Evolutionary conservation across 495 filamentous ascomycete species (phyloP).

Genomic region (Podospora australis): DNA sequence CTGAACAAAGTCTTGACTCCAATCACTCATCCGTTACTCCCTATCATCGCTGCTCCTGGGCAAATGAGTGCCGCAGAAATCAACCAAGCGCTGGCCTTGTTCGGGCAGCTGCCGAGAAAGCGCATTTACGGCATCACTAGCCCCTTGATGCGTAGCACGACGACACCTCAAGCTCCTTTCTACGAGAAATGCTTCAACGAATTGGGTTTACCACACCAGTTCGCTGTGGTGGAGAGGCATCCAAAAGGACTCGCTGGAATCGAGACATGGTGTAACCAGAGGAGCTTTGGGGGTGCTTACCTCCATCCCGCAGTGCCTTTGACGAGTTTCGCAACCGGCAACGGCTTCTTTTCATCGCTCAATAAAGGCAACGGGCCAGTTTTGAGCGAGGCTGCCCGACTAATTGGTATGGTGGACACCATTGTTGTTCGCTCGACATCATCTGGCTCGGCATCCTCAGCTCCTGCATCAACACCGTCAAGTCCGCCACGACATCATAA

Average conservation of each 20-base stretch:
- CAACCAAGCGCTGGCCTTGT: constrained; percentile 67
- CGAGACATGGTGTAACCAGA: constrained; percentile 60
- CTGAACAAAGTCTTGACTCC: constrained; percentile 80
- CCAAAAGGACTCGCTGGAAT: constrained; percentile 50
- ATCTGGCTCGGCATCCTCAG: constrained; percentile 28
- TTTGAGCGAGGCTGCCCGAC: constrained; percentile 63
- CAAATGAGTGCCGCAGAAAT: constrained; percentile 80
- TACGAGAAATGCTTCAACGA: constrained; percentile 88
- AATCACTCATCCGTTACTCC: constrained; percentile 76
- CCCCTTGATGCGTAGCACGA: constrained; percentile 50
- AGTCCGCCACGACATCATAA: constrained; percentile 31
- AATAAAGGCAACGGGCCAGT: constrained; percentile 52
- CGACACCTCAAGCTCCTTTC: constrained; percentile 71
- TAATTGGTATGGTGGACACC: constrained; percentile 74
- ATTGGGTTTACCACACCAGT: constrained; percentile 72
- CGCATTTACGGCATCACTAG: constrained; percentile 74
- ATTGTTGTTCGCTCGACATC: constrained; percentile 53
- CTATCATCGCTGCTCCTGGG: constrained; percentile 77
- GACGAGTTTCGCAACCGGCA: constrained; percentile 30
- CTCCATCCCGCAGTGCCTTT: constrained; percentile 62
- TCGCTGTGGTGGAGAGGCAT: constrained; percentile 66
- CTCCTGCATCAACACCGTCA: constrained; percentile 32
- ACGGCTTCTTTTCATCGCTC: constrained; percentile 35
- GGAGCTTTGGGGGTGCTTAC: constrained; percentile 71
- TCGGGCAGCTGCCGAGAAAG: constrained; percentile 73